These are phyloP conservation scores for Abrus pulchellus DNA, from an alignment of 306 rosid genomes.

Conservation along the genomic window DNA sequence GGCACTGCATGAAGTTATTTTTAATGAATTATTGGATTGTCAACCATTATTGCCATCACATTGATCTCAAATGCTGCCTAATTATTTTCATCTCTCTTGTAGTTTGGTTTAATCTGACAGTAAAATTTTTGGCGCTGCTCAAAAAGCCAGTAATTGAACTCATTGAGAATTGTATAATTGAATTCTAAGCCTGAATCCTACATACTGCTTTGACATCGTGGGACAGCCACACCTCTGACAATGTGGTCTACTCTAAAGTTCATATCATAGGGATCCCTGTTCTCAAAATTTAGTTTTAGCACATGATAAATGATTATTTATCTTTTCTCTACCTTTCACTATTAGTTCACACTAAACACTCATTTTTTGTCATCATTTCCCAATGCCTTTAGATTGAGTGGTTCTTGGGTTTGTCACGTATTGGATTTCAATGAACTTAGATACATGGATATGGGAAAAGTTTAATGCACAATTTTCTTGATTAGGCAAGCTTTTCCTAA, in stretches of 20 bases:
- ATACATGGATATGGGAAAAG: not conserved
- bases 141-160: not conserved
- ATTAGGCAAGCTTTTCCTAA: constrained; percentile 30
- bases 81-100: constrained; percentile 9
- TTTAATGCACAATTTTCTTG: constrained; percentile 36
- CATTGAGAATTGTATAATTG: constrained; percentile 19
- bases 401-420: constrained; percentile 10
- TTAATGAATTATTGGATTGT: constrained; percentile 38
- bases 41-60: constrained; percentile 7
- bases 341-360: not conserved
- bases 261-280: constrained; percentile 16
- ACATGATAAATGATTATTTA: constrained; percentile 6
- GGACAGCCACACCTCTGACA: not conserved
- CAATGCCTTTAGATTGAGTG: constrained; percentile 37
- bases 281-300: constrained; percentile 35
- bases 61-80: constrained; percentile 36
- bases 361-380: constrained; percentile 20
- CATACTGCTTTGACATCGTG: constrained; percentile 23
- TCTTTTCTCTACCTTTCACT: constrained; percentile 26
- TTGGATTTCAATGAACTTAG: constrained; percentile 26
- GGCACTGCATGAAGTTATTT: constrained; percentile 12
- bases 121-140: not conserved
- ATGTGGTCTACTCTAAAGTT: not conserved
- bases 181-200: constrained; percentile 20
- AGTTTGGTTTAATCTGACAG: constrained; percentile 7